Base-by-base conservation (phyloP, 1,284 basidiomycete species). In the Anthracocystis setariae region DNA sequence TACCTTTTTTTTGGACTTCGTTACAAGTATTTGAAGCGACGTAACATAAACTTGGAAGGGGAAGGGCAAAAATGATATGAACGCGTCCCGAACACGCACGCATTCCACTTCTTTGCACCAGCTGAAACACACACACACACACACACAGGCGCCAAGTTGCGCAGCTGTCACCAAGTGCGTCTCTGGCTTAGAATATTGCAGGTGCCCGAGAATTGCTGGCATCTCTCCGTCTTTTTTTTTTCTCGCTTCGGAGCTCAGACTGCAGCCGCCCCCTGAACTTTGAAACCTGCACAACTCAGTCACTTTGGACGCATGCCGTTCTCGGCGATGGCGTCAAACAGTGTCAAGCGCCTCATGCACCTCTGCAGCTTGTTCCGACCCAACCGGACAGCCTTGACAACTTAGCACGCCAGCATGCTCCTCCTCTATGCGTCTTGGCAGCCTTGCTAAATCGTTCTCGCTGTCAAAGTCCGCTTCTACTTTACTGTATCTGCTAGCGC, bases 301-400 rank as follows among this genome's bases (percentile, higher is more conserved):
- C 48, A 50, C 24, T 29, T 35, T 43, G 32, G 29, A 10, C 39
- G 33, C 49, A 33, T 51, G 49, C 29, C 49, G 23, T 42, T 17
- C 46, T 56, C 54, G 46, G 45, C 46, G 54, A 47, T 24, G 29
- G 46, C 44, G 8, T 42, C 37, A 42, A 35, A n/a, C n/a, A 43
- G 20, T 56, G 25, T 27, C 21, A 56, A 40, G 53, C 46, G 32
- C 46, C n/a, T 37, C 20, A 48, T 57, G 54, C 54, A 57, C 40
- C 27, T 57, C 46, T 48, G 46, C 46, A 46, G 46, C 44, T 40
- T 45, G 37, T 35, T 29, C 49, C 42, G 43, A 38, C 20, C 23
- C 50, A 27, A 53, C n/a, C 29, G 25, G n/a, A 25, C 8, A 37
- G n/a, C 35, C 8, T n/a, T 37, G 37, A 23, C 45, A 46, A 18